phyloP scores from a whole-genome alignment of 78 protist species.

The Isochrysis galbana region DNA sequence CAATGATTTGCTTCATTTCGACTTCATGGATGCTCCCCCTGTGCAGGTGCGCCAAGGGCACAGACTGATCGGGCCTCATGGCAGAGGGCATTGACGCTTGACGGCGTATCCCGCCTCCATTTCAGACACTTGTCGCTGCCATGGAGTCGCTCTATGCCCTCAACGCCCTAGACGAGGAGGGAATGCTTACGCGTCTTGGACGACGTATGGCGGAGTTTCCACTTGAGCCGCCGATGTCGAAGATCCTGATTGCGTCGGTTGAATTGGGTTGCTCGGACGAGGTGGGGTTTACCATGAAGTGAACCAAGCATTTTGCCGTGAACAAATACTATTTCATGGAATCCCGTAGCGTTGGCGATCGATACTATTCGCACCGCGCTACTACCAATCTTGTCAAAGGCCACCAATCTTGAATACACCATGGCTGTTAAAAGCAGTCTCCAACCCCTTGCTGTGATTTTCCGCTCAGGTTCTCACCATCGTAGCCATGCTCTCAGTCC shows the following conservation, averaged over 20 bases:
- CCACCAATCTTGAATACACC: too few species aligned
- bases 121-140: constrained; percentile 51
- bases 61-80: constrained; percentile 84
- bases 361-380: too few species aligned
- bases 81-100: too few species aligned
- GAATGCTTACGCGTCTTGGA: constrained; percentile 95
- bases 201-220: constrained; percentile 98
- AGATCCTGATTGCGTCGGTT: constrained; percentile 85
- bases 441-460: too few species aligned
- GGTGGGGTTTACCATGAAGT: too few species aligned
- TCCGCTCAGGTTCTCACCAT: constrained; percentile 90
- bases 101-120: too few species aligned
- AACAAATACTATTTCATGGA: too few species aligned
- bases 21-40: constrained; percentile 99
- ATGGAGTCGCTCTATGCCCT: constrained; percentile 72
- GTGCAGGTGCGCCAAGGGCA: too few species aligned
- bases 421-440: too few species aligned
- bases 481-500: constrained; percentile 94
- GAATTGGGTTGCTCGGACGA: constrained; percentile 96
- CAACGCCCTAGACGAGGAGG: constrained; percentile 97
- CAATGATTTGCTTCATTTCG: constrained; percentile 92
- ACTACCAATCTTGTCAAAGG: too few species aligned
- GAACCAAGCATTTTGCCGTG: too few species aligned
- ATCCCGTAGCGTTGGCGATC: too few species aligned
- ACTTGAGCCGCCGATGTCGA: constrained; percentile 93